Evolutionary conservation across 495 filamentous ascomycete species (phyloP), one percentile per base, ranked within the genome.

Genomic region (Thozetella sp.): DNA sequence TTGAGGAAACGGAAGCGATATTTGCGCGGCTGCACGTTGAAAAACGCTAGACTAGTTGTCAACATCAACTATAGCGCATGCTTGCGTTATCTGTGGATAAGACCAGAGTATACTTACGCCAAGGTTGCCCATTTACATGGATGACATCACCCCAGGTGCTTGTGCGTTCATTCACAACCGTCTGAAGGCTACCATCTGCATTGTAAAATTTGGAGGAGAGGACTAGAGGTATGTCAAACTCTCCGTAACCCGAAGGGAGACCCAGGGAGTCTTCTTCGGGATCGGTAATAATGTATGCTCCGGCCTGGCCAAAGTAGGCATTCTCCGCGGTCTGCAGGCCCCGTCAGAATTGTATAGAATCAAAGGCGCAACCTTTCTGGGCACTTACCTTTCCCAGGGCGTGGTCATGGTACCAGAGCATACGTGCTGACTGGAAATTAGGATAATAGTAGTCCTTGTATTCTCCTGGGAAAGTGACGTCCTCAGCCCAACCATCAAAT

Each of bases 371-470:
- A 52, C n/a, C 15, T 3, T 10, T 20, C 12, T 6, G 2, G n/a
- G n/a, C 2, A 58, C 69, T 62, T 64, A 71, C 69, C 50, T 58
- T 63, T 15, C 65, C 62, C 25, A 75, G 59, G 30, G 80, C 80
- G 58, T 86, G 82, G 61, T 84, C 84, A 55, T 86, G 84, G 60
- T 86, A 86, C 83, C 84, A 86, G n/a, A 83, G 64, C 3, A 79
- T 74, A 12, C 83, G 74, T 2, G 71, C 79, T 43, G 64, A 55
- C 55, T 85, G 78, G 30, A 64, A 61, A 70, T 85, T 86, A 25
- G 83, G 83, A 65, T 82, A 86, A 64, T 84, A 86, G 67, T 86
- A 87, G 62, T 86, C 84, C 66, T 86, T 82, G 72, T 80, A 86
- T 64, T 85, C 66, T 26, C 79, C 80, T 0, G 72, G 64, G 1